Evolutionary conservation across 169 alveolate species (phyloP), one percentile per base, ranked within the genome.

Genomic region (Neospora caninum): DNA sequence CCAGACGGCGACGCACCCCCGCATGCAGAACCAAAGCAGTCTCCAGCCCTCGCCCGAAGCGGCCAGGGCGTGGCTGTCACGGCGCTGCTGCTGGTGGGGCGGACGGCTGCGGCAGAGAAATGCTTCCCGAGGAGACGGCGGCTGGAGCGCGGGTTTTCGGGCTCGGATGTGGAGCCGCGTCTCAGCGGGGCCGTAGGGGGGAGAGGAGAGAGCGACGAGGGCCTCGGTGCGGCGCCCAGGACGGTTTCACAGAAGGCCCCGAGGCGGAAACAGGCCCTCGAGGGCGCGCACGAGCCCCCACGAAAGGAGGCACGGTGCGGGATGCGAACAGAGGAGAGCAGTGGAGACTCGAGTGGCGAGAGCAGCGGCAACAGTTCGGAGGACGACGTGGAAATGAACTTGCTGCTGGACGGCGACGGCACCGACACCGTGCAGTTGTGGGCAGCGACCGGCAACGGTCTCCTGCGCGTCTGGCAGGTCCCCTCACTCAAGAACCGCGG

Each of bases 391-490:
- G 89, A 82, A 10, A 29, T 9, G 41, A 18, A 53, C n/a, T 13
- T 54, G 73, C 45, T 53, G 9, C 92, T 87, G n/a, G 54, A 45
- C 31, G 92, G 73, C 1, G 92, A 31, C 41, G 92, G 92, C 80
- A 38, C 45, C 39, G 86, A 20, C 45, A 78, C 86, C 45, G 82
- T 53, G 34, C 73, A 53, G 92, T 80, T 87, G 36, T 54, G 73
- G 92, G 92, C 92, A 0, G 92, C 92, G 22, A 34, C 58, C 45
- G 80, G 92, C 42, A 42, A 87, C 80, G 92, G 92, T 49, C 31
- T 45, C 22, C 43, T 87, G 54, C 92, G 92, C 54, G 82, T 53
- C n/a, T 87, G 92, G 92, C 89, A 82, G 38, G 69, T 82, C 41
- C 89, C 89, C 41, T 82, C 67, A 29, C 64, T 82, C 7, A 31